phyloP scores from a whole-genome alignment of 2,329 filamentous ascomycete genomes.

The Microcera coccophila region DNA sequence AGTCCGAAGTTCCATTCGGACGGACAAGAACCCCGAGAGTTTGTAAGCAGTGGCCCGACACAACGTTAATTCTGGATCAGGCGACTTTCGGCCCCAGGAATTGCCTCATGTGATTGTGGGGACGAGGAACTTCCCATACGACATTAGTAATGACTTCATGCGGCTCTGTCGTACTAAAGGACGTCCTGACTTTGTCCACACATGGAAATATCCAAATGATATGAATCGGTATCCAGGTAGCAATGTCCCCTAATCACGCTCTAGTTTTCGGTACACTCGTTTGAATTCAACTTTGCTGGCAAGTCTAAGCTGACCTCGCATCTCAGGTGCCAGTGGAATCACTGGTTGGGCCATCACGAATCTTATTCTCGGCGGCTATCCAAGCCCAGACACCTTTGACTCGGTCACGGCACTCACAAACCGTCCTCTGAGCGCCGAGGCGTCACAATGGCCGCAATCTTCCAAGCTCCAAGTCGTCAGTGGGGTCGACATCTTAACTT shows the following conservation, averaged over 20 bases:
- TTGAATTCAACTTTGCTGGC: neutral
- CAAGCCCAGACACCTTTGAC: constrained; percentile 39
- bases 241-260: constrained; percentile 20
- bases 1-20: no score
- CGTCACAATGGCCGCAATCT: constrained; percentile 28
- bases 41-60: no score
- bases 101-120: no score
- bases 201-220: no score
- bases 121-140: no score
- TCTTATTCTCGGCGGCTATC: constrained; percentile 44
- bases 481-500: constrained; percentile 34
- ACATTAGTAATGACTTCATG: no score
- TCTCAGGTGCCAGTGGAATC: constrained; percentile 44
- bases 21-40: no score
- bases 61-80: no score
- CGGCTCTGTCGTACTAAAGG: no score
- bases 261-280: constrained; percentile 18
- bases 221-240: no score
- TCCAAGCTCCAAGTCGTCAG: constrained; percentile 31
- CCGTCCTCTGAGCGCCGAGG: constrained; percentile 32
- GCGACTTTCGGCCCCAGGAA: no score
- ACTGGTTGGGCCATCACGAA: constrained; percentile 49
- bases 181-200: no score
- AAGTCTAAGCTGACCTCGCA: neutral
- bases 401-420: constrained; percentile 47